Percentiles rank a stretch among this genome's conserved stretches.
Conservation (phyloP, 805 yeast species). For the Sugiyamaella americana region DNA sequence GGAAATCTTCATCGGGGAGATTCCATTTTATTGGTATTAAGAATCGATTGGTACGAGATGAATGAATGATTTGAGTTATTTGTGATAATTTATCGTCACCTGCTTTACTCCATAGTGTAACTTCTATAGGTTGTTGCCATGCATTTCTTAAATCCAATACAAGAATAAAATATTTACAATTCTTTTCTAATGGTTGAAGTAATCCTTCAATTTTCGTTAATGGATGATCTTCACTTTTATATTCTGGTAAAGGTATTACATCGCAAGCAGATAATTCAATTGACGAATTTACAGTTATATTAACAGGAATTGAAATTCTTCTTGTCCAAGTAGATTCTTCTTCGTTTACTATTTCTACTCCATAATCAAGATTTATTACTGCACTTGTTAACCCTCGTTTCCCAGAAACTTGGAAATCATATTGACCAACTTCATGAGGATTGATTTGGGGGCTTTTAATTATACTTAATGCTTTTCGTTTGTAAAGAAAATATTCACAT, state of each 20-base stretch:
- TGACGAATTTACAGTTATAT: constrained; percentile 64
- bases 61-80: constrained; percentile 31
- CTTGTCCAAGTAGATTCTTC: constrained; percentile 40
- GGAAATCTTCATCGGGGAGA: constrained; percentile 38
- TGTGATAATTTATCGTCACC: constrained; percentile 7
- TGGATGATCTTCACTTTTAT: constrained; percentile 14
- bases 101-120: constrained; percentile 24
- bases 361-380: constrained; percentile 60
- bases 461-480: constrained; percentile 47
- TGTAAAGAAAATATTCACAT: constrained; percentile 59
- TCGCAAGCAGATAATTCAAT: constrained; percentile 73
- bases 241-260: constrained; percentile 40
- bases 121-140: constrained; percentile 51
- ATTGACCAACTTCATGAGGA: constrained; percentile 37
- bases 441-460: constrained; percentile 22
- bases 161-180: constrained; percentile 49
- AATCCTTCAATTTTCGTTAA: constrained; percentile 26
- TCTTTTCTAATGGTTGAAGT: constrained; percentile 2
- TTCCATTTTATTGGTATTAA: constrained; percentile 63
- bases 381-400: constrained; percentile 69
- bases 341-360: constrained; percentile 30
- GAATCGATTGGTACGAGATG: constrained; percentile 49
- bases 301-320: constrained; percentile 59
- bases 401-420: constrained; percentile 58
- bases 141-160: constrained; percentile 75